Evolutionary conservation across 257 asterid species (phyloP).

Genomic region (Apocynum venetum): DNA sequence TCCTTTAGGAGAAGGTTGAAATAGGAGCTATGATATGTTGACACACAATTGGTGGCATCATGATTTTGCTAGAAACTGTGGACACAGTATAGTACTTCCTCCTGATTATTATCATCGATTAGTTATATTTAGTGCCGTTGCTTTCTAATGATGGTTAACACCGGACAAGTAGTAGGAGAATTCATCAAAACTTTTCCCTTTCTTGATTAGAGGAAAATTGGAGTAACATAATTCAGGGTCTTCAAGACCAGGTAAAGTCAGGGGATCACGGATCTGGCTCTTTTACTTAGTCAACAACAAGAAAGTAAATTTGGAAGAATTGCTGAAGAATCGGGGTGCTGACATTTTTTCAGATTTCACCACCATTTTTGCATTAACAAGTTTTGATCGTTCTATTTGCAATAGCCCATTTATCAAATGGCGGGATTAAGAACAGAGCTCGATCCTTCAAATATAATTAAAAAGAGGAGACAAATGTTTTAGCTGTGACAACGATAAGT

Average conservation of each 20-base stretch:
- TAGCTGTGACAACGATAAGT: no score
- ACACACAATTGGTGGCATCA: slow-evolving; percentile 10
- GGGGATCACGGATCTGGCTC: slow-evolving; percentile 19
- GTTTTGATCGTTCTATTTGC: not conserved
- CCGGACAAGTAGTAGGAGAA: not conserved
- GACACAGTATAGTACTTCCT: not conserved
- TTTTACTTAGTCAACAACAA: not conserved
- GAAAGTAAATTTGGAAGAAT: not conserved
- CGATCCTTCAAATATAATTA: no score
- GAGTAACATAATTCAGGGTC: not conserved
- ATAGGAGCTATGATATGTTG: not conserved
- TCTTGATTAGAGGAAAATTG: not conserved
- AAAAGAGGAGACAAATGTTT: no score
- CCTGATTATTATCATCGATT: not conserved
- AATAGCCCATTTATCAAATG: no score
- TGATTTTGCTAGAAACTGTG: not conserved
- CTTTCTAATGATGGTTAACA: not conserved
- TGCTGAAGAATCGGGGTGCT: not conserved
- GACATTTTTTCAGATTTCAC: not conserved
- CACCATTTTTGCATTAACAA: not conserved
- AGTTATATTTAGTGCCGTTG: not conserved
- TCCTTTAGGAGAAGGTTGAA: not conserved
- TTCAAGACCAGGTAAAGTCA: slow-evolving; percentile 17
- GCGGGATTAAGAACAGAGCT: no score
- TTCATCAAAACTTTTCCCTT: not conserved